These are phyloP conservation scores for Circinella umbellata DNA, from an alignment of 371 early-diverging fungal species.

Conservation along the genomic window DNA sequence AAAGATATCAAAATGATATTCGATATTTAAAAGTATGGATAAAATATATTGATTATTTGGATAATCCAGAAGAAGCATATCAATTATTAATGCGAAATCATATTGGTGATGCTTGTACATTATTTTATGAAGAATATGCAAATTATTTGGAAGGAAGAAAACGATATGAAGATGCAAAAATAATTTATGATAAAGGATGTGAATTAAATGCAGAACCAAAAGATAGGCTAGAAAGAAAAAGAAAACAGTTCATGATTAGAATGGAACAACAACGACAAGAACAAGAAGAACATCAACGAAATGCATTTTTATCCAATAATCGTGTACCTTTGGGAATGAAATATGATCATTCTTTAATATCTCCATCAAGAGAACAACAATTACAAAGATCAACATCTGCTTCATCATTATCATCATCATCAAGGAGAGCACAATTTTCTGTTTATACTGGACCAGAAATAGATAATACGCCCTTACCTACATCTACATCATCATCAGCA, in stretches of 20 bases:
- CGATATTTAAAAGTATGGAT: conserved; percentile 81
- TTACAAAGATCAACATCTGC: too few species aligned
- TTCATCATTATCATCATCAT: conserved; percentile 4
- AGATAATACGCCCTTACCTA: conserved; percentile 15
- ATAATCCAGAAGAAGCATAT: conserved; percentile 70
- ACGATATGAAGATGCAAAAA: conserved; percentile 58
- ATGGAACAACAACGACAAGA: neutral
- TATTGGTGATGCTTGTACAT: conserved; percentile 71
- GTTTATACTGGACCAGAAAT: conserved; percentile 14
- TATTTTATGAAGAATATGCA: conserved; percentile 85
- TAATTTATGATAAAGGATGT: conserved; percentile 54
- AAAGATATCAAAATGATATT: conserved; percentile 75
- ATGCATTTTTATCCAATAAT: conserved; percentile 10
- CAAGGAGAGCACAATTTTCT: conserved; percentile 15
- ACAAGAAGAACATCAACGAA: conserved; percentile 4
- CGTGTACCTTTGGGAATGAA: conserved; percentile 36
- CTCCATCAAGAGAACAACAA: neutral
- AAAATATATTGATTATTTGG: conserved; percentile 60
- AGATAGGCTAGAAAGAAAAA: conserved; percentile 39
- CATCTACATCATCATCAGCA: conserved; percentile 21
- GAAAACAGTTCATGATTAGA: conserved; percentile 7
- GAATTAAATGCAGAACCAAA: conserved; percentile 56
- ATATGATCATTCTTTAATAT: conserved; percentile 13
- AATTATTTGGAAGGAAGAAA: conserved; percentile 54
- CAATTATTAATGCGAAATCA: conserved; percentile 67